Percentiles rank a stretch among this genome's conserved stretches.
These are phyloP conservation scores for Neurospora sp. DNA, from an alignment of 495 filamentous ascomycete genomes.

Conservation along the genomic window DNA sequence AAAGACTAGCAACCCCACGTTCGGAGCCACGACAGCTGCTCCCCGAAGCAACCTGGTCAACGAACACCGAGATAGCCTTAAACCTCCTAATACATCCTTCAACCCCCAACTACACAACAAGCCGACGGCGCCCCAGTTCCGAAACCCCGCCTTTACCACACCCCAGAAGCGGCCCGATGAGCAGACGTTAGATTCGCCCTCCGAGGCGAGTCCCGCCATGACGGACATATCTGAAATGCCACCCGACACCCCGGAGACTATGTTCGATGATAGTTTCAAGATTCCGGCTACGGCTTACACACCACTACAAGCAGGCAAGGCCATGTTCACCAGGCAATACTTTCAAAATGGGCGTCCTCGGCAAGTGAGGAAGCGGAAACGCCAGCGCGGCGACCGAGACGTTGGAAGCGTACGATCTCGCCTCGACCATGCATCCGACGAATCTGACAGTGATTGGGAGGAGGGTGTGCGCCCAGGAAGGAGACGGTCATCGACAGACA, in stretches of 20 bases:
- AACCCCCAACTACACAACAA: constrained; percentile 21
- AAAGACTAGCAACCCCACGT: background rate
- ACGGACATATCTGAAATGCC: constrained; percentile 54
- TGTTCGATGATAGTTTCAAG: constrained; percentile 20
- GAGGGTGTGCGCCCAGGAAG: constrained; percentile 2
- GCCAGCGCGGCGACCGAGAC: constrained; percentile 29
- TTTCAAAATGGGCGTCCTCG: constrained; percentile 25
- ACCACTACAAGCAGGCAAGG: constrained; percentile 24
- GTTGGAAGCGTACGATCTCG: constrained; percentile 32
- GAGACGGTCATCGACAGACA: constrained; percentile 22
- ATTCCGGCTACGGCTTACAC: constrained; percentile 23
- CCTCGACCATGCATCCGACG: constrained; percentile 41
- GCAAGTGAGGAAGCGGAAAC: constrained; percentile 39
- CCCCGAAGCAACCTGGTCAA: background rate
- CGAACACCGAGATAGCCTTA: background rate
- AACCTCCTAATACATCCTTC: constrained; percentile 25
- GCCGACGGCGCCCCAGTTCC: constrained; percentile 42
- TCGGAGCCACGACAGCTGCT: background rate
- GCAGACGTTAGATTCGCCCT: constrained; percentile 54
- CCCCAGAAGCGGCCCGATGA: constrained; percentile 61
- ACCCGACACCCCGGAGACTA: constrained; percentile 32
- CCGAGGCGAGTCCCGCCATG: constrained; percentile 69
- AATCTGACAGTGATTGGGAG: constrained; percentile 40
- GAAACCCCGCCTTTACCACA: constrained; percentile 64
- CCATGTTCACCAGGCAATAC: constrained; percentile 28